These are phyloP conservation scores for Neonectria magnoliae DNA, from an alignment of 2,329 filamentous ascomycete species.

Conservation along the genomic window DNA sequence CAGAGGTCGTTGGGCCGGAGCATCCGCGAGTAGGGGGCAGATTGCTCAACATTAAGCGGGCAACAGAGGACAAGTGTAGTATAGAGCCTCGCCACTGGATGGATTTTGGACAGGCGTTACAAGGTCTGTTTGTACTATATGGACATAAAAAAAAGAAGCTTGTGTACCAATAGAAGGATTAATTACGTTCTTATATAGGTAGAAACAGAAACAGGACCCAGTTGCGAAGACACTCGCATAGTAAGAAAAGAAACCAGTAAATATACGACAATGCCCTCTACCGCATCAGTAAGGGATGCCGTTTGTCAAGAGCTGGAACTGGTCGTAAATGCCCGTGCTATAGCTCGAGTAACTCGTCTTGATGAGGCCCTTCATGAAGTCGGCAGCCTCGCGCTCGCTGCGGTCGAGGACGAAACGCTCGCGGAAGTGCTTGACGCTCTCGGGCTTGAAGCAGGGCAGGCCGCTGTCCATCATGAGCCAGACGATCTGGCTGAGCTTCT, in stretches of 20 bases:
- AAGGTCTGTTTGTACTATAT: conserved; percentile 3
- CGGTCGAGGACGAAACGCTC: conserved; percentile 94
- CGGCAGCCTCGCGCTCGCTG: conserved; percentile 90
- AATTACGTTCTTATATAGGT: conserved; percentile 10
- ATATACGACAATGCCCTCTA: neutral
- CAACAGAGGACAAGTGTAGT: neutral
- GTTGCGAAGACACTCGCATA: neutral
- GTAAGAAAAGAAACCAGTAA: neutral
- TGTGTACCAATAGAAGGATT: conserved; percentile 11
- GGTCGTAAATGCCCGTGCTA: conserved; percentile 94
- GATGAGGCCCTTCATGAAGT: conserved; percentile 90
- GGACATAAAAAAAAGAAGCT: conserved; percentile 7
- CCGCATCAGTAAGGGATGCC: conserved; percentile 87
- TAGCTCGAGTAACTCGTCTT: conserved; percentile 91
- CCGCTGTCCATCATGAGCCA: conserved; percentile 96
- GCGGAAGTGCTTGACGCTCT: conserved; percentile 91
- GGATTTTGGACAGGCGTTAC: neutral
- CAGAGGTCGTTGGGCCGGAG: neutral
- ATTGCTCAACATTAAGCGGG: neutral
- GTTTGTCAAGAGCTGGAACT: conserved; percentile 97
- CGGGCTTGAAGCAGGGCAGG: conserved; percentile 96
- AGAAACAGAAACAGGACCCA: neutral
- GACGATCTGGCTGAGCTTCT: conserved; percentile 90
- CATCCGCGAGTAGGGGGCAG: neutral
- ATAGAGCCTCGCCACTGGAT: neutral